phyloP scores from a whole-genome alignment of 2,329 filamentous ascomycete species.

The Aspergillus arachidicola region DNA sequence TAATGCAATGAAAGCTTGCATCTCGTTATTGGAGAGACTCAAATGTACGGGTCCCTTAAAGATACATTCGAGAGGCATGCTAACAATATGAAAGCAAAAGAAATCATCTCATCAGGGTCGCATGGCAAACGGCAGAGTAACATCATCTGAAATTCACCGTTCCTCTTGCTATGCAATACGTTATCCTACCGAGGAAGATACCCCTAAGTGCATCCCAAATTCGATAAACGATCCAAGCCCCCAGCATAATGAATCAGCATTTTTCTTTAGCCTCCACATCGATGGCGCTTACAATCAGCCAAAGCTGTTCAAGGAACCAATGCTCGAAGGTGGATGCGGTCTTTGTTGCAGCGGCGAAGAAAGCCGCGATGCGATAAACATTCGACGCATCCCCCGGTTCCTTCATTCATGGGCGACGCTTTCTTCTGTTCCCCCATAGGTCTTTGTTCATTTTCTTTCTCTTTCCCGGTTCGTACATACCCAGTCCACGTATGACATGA shows the following conservation, averaged over 20 bases:
- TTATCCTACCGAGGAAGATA: too few relatives aligned
- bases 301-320: background rate
- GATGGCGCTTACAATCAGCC: background rate
- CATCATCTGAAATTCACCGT: too few relatives aligned
- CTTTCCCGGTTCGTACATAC: background rate
- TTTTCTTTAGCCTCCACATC: background rate
- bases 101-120: too few relatives aligned
- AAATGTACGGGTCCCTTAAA: too few relatives aligned
- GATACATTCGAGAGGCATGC: too few relatives aligned
- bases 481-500: background rate
- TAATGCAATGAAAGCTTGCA: too few relatives aligned
- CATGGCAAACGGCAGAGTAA: too few relatives aligned
- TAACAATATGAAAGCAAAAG: too few relatives aligned
- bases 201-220: too few relatives aligned
- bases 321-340: background rate
- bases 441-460: background rate
- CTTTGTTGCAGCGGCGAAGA: background rate
- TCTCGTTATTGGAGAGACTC: too few relatives aligned
- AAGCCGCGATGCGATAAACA: background rate
- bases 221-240: background rate
- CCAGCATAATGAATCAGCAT: background rate
- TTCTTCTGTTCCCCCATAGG: background rate
- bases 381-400: background rate
- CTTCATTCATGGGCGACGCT: background rate
- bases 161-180: too few relatives aligned